Evolutionary conservation across 768 basidiomycete species (phyloP).

Genomic region (Lactarius tabidus): DNA sequence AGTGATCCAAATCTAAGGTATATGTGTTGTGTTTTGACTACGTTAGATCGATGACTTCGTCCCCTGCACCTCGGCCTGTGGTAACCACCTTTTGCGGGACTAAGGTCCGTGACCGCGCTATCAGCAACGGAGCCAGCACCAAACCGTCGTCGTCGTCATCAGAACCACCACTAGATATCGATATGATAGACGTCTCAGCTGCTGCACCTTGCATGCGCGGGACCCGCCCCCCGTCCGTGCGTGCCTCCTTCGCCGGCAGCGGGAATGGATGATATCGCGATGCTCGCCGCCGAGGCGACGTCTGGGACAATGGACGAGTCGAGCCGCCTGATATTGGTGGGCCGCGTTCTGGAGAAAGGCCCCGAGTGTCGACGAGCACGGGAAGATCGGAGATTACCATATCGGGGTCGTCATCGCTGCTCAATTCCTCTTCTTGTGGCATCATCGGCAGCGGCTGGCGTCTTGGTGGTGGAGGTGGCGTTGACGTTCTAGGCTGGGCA

Average conservation of each 20-base stretch:
- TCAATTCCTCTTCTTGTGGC: slow-evolving; percentile 3
- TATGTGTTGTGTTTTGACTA: slow-evolving; percentile 22
- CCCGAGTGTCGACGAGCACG: neutral
- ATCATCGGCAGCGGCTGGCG: slow-evolving; percentile 3
- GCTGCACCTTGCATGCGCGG: neutral
- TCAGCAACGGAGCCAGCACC: slow-evolving; percentile 28
- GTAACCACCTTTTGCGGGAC: neutral
- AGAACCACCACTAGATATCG: slow-evolving; percentile 39
- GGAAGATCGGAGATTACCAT: slow-evolving; percentile 14
- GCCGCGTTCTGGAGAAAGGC: neutral
- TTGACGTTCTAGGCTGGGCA: neutral
- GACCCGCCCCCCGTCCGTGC: neutral
- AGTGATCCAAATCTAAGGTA: no score
- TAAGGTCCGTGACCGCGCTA: slow-evolving; percentile 27
- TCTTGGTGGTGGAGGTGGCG: neutral
- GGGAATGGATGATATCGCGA: neutral
- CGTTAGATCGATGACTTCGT: slow-evolving; percentile 42
- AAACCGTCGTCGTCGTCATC: neutral
- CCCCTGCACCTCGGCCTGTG: neutral
- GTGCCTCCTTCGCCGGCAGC: neutral
- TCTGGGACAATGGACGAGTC: neutral
- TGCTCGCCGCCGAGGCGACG: neutral
- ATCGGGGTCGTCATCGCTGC: slow-evolving; percentile 15
- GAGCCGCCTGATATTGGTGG: no score
- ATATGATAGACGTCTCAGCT: slow-evolving; percentile 31